Percentiles rank a stretch among this genome's conserved stretches.
Evolutionary conservation across 148 eudicot species (phyloP).

Genomic region (Fagopyrum tataricum): DNA sequence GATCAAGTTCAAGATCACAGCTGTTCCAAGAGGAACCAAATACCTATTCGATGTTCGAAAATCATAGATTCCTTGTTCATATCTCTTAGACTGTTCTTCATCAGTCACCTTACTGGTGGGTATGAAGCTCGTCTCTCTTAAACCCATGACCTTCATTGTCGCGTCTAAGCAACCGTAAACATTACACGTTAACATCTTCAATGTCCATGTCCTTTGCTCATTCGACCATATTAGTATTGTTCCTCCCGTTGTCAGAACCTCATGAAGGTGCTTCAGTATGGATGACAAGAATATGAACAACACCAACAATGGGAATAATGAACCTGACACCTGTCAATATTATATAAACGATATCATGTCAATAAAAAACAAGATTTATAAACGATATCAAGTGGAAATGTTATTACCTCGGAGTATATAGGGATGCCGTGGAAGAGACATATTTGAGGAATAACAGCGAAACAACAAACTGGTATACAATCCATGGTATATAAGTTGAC

Average conservation of each 20-base stretch:
- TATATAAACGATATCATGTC: too few relatives aligned
- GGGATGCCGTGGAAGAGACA: conserved; percentile 48
- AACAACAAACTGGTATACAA: conserved; percentile 21
- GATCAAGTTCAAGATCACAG: conserved; percentile 36
- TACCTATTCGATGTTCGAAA: conserved; percentile 40
- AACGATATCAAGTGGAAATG: too few relatives aligned
- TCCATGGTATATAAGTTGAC: conserved; percentile 23
- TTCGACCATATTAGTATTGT: conserved; percentile 28
- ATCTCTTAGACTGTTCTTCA: conserved; percentile 31
- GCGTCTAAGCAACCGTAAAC: conserved; percentile 36
- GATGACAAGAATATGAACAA: conserved; percentile 37
- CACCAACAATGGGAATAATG: conserved; percentile 26
- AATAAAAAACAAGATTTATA: too few relatives aligned
- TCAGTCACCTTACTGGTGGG: conserved; percentile 54
- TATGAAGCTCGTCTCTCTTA: conserved; percentile 35
- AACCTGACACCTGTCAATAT: conserved; percentile 46
- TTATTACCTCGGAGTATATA: conserved; percentile 46
- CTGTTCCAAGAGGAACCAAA: conserved; percentile 38
- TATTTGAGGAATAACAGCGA: conserved; percentile 44
- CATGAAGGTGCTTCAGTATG: conserved; percentile 24
- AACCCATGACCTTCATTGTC: conserved; percentile 33
- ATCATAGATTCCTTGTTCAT: conserved; percentile 45
- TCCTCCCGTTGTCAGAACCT: conserved; percentile 24
- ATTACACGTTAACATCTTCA: conserved; percentile 29
- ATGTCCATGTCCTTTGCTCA: conserved; percentile 39